Conservation (phyloP, 2,329 filamentous ascomycete species). For the Microdochium paspali region DNA sequence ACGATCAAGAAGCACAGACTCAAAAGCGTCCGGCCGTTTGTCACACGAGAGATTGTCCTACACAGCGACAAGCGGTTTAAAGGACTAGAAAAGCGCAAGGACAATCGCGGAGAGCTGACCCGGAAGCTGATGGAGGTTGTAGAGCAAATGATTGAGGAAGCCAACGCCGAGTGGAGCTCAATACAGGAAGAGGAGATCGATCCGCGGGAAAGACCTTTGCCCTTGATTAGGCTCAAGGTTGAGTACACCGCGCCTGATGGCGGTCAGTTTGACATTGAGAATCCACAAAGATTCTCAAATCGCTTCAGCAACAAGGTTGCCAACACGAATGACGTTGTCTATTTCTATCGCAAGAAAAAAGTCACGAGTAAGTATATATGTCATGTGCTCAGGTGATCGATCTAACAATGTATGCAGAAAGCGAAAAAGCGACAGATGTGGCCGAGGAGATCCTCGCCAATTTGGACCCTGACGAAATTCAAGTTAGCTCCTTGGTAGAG, state of each 20-base stretch:
- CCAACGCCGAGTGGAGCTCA: conserved; percentile 69
- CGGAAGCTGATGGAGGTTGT: conserved; percentile 68
- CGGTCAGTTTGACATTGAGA: conserved; percentile 82
- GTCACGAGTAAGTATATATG: conserved; percentile 29
- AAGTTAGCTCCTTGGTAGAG: conserved; percentile 79
- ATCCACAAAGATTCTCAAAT: conserved; percentile 92
- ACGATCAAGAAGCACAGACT: conserved; percentile 71
- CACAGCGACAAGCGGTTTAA: conserved; percentile 68
- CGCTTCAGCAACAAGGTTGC: conserved; percentile 84
- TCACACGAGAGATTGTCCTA: conserved; percentile 74
- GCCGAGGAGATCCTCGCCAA: conserved; percentile 56
- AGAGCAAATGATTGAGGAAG: conserved; percentile 78
- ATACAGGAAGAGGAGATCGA: conserved; percentile 58
- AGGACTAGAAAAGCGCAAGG: conserved; percentile 67
- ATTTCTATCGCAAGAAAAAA: conserved; percentile 87
- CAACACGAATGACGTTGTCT: conserved; percentile 87
- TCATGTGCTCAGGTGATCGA: not conserved
- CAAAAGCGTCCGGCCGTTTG: conserved; percentile 83
- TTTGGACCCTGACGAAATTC: conserved; percentile 61
- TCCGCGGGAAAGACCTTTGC: conserved; percentile 58
- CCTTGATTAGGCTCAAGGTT: conserved; percentile 81
- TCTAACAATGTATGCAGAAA: no score
- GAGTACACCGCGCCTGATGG: conserved; percentile 82
- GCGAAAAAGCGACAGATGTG: conserved; percentile 42
- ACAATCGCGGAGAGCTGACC: conserved; percentile 76